Percentiles rank a stretch among this genome's conserved stretches.
These are phyloP conservation scores for Heterobasidion occidentale DNA, from an alignment of 1,284 basidiomycete species.

Conservation along the genomic window DNA sequence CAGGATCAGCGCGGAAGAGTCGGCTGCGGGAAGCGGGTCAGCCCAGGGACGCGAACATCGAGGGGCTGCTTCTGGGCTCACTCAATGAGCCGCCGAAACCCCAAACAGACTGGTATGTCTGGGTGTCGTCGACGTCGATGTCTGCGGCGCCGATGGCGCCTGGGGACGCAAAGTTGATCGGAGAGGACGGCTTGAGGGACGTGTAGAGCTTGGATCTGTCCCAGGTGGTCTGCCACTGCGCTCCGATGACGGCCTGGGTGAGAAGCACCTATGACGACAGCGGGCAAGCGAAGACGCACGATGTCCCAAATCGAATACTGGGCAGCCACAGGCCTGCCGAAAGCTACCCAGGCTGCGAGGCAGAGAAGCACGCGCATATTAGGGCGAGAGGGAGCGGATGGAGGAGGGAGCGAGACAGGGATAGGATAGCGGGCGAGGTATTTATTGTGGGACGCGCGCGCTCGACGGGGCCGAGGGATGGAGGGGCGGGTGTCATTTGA, in stretches of 20 bases:
- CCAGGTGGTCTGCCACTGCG: slow-evolving; percentile 30
- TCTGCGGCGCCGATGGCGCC: slow-evolving; percentile 33
- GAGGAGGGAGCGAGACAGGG: background rate
- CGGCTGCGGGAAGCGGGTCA: slow-evolving; percentile 24
- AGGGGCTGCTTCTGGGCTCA: slow-evolving; percentile 16
- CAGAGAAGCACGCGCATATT: background rate
- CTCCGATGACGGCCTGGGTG: background rate
- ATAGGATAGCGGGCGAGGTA: background rate
- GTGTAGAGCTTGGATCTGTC: slow-evolving; percentile 26
- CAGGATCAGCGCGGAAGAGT: slow-evolving; percentile 40
- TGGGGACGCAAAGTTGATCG: slow-evolving; percentile 31
- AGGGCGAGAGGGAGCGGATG: background rate
- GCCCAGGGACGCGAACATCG: background rate
- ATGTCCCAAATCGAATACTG: slow-evolving; percentile 27
- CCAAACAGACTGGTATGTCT: slow-evolving; percentile 34
- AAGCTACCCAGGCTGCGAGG: background rate
- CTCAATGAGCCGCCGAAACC: slow-evolving; percentile 43
- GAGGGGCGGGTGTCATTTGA: background rate
- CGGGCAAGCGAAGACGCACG: slow-evolving; percentile 14
- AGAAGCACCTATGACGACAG: background rate
- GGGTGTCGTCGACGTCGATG: slow-evolving; percentile 34
- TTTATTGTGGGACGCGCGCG: background rate
- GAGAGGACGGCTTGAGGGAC: slow-evolving; percentile 18
- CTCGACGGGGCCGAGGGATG: background rate
- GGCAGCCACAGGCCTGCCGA: background rate